Percentiles rank a stretch among this genome's conserved stretches.
Conservation (phyloP, 2,329 filamentous ascomycete genomes). For the Paecilomyces dactylethromorphus region DNA sequence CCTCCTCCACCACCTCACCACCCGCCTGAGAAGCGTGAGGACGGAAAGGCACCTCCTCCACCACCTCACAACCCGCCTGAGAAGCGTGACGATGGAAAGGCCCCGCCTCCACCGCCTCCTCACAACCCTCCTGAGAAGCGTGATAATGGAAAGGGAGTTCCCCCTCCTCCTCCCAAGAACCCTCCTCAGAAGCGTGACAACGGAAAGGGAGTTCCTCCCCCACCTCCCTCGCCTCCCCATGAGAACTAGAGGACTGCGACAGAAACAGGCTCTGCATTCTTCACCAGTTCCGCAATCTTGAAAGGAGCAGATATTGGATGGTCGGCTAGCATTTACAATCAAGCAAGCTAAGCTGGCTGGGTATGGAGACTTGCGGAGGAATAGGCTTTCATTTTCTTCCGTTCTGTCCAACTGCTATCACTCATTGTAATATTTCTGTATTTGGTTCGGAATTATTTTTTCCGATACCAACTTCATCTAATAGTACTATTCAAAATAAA, state of each 20-base stretch:
- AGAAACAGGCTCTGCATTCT: background rate
- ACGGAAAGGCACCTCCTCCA: background rate
- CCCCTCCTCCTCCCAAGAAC: background rate
- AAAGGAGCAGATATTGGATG: background rate
- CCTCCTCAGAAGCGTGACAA: background rate
- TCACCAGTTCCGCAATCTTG: background rate
- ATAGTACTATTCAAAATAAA: background rate
- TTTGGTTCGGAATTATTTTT: background rate
- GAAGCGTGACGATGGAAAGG: background rate
- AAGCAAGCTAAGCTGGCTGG: background rate
- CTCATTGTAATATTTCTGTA: background rate
- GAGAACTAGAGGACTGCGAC: background rate
- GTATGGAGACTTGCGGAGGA: background rate
- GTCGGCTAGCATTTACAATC: background rate
- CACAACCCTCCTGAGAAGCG: background rate
- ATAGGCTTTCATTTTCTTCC: background rate
- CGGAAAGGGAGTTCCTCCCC: background rate
- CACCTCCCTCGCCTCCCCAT: background rate
- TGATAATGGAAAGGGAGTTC: background rate
- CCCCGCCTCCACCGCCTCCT: background rate
- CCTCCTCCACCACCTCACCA: background rate
- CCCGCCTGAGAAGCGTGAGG: background rate
- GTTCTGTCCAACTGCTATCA: background rate
- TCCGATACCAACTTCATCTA: background rate
- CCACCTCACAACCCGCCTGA: background rate